Conservation (phyloP, 73 alveolate genomes). For the Symbiodinium natans region DNA sequence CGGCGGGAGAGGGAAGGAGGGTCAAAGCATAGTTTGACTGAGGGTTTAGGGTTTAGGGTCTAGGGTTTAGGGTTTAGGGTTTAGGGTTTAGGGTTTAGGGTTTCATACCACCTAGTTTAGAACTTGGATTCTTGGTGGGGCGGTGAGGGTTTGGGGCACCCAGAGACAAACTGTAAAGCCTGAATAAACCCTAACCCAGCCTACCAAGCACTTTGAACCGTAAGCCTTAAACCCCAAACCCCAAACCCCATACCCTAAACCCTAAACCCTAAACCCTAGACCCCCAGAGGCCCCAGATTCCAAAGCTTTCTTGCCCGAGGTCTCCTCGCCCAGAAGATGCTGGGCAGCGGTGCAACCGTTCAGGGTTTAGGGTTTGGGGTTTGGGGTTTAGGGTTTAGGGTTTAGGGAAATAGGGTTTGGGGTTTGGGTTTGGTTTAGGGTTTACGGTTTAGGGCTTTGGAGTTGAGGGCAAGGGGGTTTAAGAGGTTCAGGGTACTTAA, state of each 20-base stretch:
- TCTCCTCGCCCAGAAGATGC: constrained; percentile 44
- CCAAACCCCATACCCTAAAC: neutral
- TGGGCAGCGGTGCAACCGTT: neutral
- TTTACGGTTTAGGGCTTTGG: neutral
- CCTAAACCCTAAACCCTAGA: neutral
- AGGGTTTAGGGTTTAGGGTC: too few species aligned
- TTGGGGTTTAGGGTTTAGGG: neutral
- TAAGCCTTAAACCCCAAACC: neutral
- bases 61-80: too few species aligned
- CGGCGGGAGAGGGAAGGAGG: too few species aligned
- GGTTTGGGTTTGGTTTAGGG: neutral
- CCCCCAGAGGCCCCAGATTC: neutral
- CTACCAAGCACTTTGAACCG: neutral
- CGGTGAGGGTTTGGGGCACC: too few species aligned
- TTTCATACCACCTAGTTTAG: too few species aligned
- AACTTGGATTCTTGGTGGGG: too few species aligned
- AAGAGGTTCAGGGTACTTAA: too few species aligned
- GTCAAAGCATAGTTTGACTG: too few species aligned
- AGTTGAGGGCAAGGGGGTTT: neutral
- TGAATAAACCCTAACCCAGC: too few species aligned
- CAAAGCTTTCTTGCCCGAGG: neutral
- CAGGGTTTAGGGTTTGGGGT: neutral
- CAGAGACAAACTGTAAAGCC: too few species aligned
- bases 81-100: too few species aligned
- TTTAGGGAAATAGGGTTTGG: neutral